A percentile compares a stretch with the other conserved stretches of the same genome.
Conservation (phyloP, 257 asterid species). For the Solanum bulbocastanum region DNA sequence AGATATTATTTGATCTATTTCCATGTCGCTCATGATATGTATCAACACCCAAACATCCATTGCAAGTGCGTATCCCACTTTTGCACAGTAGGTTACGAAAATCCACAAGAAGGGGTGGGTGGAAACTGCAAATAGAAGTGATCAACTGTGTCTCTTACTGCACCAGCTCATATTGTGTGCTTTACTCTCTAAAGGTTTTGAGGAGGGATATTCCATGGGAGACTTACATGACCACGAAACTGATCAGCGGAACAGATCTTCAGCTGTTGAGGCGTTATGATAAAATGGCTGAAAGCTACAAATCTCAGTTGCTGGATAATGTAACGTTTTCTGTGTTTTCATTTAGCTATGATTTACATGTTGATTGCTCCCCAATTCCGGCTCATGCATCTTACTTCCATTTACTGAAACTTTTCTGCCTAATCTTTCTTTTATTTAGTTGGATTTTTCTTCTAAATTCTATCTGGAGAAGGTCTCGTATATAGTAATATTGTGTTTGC, state of each 20-base stretch:
- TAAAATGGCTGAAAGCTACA: slow-evolving; percentile 62
- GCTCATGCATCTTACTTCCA: background rate
- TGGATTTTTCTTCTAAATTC: background rate
- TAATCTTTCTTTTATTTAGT: background rate
- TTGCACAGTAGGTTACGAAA: background rate
- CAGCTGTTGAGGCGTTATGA: slow-evolving; percentile 87
- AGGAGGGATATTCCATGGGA: slow-evolving; percentile 96
- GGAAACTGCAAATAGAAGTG: background rate
- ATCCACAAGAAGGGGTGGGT: background rate
- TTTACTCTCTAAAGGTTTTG: slow-evolving; percentile 40
- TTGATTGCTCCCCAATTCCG: background rate
- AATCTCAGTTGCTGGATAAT: slow-evolving; percentile 78
- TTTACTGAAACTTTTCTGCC: background rate
- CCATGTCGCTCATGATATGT: background rate
- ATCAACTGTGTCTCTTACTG: background rate
- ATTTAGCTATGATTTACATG: background rate
- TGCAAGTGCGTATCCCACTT: background rate
- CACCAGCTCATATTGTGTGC: background rate
- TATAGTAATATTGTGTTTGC: background rate
- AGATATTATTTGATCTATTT: background rate
- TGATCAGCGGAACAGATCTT: slow-evolving; percentile 77
- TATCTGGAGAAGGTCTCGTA: background rate
- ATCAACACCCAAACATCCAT: background rate
- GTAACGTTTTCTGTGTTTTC: slow-evolving; percentile 23
- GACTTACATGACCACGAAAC: slow-evolving; percentile 77